These are phyloP conservation scores for Naganishia onofrii DNA, from an alignment of 768 basidiomycete species.

Conservation along the genomic window DNA sequence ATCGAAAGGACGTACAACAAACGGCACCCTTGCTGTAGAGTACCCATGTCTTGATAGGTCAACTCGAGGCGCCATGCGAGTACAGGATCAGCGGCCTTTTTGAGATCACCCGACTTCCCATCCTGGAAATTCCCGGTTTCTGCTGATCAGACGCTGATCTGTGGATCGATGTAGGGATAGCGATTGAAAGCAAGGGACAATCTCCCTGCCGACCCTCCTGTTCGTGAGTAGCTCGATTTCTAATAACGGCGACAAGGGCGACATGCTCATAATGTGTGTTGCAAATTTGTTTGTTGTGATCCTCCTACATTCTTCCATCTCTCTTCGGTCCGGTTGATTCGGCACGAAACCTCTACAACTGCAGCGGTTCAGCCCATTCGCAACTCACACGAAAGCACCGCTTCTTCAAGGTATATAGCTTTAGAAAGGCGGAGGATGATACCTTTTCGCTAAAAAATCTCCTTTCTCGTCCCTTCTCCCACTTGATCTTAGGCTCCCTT, in stretches of 20 bases:
- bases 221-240: background rate
- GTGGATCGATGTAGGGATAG: slow-evolving; percentile 10
- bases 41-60: background rate
- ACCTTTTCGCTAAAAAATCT: slow-evolving; percentile 18
- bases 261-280: background rate
- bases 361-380: slow-evolving; percentile 9
- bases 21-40: background rate
- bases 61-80: slow-evolving; percentile 2
- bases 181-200: background rate
- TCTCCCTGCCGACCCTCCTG: background rate
- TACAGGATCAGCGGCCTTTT: slow-evolving; percentile 7
- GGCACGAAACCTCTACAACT: background rate
- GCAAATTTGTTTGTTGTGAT: slow-evolving; percentile 19
- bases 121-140: slow-evolving; percentile 24
- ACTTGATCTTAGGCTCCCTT: slow-evolving; percentile 7
- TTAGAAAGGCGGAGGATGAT: background rate
- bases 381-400: slow-evolving; percentile 13
- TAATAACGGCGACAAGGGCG: background rate
- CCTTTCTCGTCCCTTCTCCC: slow-evolving; percentile 12
- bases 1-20: slow-evolving; percentile 15
- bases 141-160: slow-evolving; percentile 12
- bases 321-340: slow-evolving; percentile 17
- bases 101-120: slow-evolving; percentile 21
- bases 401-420: slow-evolving; percentile 10
- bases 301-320: background rate